phyloP scores from a whole-genome alignment of 225 moss, liverwort and hornwort species.

The Physcomitrium patens region DNA sequence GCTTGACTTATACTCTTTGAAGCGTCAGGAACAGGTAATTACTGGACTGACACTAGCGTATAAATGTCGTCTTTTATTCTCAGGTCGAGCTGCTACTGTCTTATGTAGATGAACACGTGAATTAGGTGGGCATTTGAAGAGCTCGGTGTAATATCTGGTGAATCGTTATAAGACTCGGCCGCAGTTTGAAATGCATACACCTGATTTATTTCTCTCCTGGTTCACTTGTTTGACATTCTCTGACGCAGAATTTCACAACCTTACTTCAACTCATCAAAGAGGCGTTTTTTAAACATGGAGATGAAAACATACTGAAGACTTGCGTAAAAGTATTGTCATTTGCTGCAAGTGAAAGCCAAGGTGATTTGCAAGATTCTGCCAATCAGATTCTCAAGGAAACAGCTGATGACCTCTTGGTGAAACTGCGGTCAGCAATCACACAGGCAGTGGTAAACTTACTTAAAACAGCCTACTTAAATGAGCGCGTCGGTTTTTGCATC shows the following conservation, averaged over 20 bases:
- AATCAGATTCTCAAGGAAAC: conserved; percentile 84
- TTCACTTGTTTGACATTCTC: conserved; percentile 20
- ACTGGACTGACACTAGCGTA: conserved; percentile 14
- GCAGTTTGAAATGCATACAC: conserved; percentile 8
- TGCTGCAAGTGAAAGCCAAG: conserved; percentile 87
- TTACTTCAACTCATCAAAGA: conserved; percentile 87
- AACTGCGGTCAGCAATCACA: conserved; percentile 77
- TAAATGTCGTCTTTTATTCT: conserved; percentile 4
- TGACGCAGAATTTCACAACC: conserved; percentile 72
- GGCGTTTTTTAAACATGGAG: conserved; percentile 97
- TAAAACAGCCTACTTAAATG: neutral
- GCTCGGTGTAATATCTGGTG: conserved; percentile 1
- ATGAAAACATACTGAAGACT: conserved; percentile 77
- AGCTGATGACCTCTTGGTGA: conserved; percentile 80
- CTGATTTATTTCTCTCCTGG: conserved; percentile 14
- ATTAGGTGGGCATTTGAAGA: conserved; percentile 22
- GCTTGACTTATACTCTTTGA: conserved; percentile 81
- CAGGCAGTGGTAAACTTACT: conserved; percentile 60
- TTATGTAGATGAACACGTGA: conserved; percentile 10
- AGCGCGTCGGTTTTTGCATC: conserved; percentile 17
- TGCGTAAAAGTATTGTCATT: conserved; percentile 88
- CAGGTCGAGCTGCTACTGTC: conserved; percentile 24
- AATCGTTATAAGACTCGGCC: conserved; percentile 10
- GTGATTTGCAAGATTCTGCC: conserved; percentile 84
- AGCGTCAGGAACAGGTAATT: conserved; percentile 89